Conservation (phyloP, 345 rosid species). For the Brassica cretica region DNA sequence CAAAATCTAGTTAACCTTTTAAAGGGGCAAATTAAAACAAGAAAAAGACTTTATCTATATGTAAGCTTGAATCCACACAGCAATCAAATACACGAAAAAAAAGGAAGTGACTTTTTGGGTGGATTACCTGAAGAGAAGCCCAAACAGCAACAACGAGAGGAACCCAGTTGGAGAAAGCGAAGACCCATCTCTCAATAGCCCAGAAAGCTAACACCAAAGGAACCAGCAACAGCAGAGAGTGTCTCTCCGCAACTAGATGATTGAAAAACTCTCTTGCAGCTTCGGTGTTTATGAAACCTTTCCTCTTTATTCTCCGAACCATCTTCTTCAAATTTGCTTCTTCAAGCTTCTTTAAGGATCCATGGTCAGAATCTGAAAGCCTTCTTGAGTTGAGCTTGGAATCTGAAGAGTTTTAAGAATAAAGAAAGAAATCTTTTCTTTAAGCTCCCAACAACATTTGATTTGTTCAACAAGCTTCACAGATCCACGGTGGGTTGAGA, state of each 20-base stretch:
- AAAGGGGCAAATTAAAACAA: too few species aligned
- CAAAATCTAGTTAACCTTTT: too few species aligned
- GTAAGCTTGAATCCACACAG: neutral
- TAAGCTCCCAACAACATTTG: constrained; percentile 8
- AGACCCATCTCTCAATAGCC: constrained; percentile 87
- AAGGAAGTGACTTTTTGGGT: neutral
- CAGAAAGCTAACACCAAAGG: constrained; percentile 65
- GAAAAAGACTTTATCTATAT: neutral
- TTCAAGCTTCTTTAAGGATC: constrained; percentile 22
- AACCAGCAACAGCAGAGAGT: constrained; percentile 56
- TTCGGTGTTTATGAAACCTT: constrained; percentile 44
- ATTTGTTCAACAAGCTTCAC: constrained; percentile 30
- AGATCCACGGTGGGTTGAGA: constrained; percentile 30
- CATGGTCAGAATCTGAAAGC: constrained; percentile 19
- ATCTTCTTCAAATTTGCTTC: constrained; percentile 38
- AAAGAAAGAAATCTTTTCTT: neutral
- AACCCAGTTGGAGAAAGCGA: constrained; percentile 88
- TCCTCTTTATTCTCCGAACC: constrained; percentile 50
- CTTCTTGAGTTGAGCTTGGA: constrained; percentile 11
- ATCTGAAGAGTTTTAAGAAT: constrained; percentile 1
- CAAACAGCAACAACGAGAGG: constrained; percentile 85
- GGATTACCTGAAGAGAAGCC: constrained; percentile 78
- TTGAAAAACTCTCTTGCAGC: constrained; percentile 53
- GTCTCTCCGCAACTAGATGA: constrained; percentile 61
- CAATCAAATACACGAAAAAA: too few species aligned